Evolutionary conservation across 805 yeast species (phyloP), one percentile per base, ranked within the genome.

Genomic region (Dipodascus albidus): DNA sequence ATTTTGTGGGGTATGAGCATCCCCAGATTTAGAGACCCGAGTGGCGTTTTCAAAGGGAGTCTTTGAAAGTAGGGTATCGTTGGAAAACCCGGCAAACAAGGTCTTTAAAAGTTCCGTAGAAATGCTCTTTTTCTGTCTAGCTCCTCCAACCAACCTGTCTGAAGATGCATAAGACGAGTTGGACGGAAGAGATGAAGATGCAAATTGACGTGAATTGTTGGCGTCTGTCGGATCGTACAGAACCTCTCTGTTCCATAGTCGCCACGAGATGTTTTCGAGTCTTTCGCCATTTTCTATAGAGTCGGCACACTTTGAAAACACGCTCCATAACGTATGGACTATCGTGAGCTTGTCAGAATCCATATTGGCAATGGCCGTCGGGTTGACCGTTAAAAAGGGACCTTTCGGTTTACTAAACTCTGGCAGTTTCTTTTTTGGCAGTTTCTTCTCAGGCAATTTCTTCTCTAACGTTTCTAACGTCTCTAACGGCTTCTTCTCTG

Each of bases 181-280:
- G 33, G 33, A 6, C 6, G 9, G 9, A 27, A 11, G 33, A 6
- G 33, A 6, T 6, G 33, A 6, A 27, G 33, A 27, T 6, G 33
- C 6, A 6, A 27, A 27, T 27, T 27, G 33, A 11, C 33, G 33
- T 27, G 11, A 11, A 11, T 27, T 27, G 11, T 11, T 27, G 6
- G 33, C 33, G 11, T 27, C 33, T 6, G 9, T 27, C 11, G 33
- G 11, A 27, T 21, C 49, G 22, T 47, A 47, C 49, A 47, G n/a
- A 9, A 47, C 31, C 6, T 47, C 23, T 9, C 67, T 56, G 53
- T 64, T 67, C 70, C 69, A 66, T 51, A 68, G 59, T 6, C 71
- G 57, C 71, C 71, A 68, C 19, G 70, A 63, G 53, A 68, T 55
- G 57, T 68, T 68, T 54, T 68, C 71, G 17, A 68, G 59, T 2